Evolutionary conservation across 176 grass and related monocot genomes (phyloP).

Genomic region (Lolium rigidum): DNA sequence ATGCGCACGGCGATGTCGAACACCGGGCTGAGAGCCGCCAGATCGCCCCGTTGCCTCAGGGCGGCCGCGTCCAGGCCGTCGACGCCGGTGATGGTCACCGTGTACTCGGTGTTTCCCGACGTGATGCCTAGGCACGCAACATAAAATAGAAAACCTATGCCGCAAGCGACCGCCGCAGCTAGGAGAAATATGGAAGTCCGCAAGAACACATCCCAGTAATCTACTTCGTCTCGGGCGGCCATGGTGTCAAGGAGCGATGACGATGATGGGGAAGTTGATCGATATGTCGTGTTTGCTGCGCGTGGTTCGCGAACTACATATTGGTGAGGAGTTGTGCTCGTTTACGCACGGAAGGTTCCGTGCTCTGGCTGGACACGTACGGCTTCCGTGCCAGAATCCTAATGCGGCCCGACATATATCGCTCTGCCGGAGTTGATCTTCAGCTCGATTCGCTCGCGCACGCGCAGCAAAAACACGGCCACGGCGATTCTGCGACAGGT

Average conservation of each 20-base stretch:
- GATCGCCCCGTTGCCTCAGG: not conserved
- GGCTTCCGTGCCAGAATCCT: not conserved
- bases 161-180: not conserved
- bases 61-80: not conserved
- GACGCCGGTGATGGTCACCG: not conserved
- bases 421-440: not conserved
- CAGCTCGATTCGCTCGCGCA: not conserved
- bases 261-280: not conserved
- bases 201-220: not conserved
- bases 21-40: not conserved
- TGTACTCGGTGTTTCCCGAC: not conserved
- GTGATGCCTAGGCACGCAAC: not conserved
- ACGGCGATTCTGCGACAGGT: no score
- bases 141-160: not conserved
- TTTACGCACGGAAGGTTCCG: not conserved
- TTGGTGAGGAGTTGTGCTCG: not conserved
- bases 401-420: not conserved
- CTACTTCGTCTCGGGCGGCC: not conserved
- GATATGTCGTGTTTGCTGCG: not conserved
- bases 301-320: not conserved
- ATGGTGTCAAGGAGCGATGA: not conserved
- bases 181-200: not conserved
- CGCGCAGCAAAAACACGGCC: not conserved
- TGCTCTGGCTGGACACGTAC: not conserved
- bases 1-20: not conserved